Conservation (phyloP, 345 rosid species). For the Chamaenerion angustifolium region DNA sequence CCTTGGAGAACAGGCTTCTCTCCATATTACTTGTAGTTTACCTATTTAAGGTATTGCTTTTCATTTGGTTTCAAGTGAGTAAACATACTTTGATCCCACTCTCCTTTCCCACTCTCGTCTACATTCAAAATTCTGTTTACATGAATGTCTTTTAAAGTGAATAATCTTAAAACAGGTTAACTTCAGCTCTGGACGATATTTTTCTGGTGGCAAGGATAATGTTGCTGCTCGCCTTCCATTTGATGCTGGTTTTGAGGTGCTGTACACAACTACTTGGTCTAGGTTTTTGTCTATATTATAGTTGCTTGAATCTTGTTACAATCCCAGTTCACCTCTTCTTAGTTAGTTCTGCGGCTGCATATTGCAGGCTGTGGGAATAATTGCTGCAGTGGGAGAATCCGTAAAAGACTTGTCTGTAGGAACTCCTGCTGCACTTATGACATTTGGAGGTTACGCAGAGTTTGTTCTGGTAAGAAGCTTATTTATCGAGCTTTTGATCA, state of each 20-base stretch:
- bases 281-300: not conserved
- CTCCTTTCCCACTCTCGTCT: not conserved
- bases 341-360: not conserved
- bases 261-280: not conserved
- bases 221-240: slow-evolving; percentile 57
- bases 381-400: slow-evolving; percentile 79
- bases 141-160: not conserved
- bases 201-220: slow-evolving; percentile 28
- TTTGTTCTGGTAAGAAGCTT: slow-evolving; percentile 32
- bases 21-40: too few species aligned
- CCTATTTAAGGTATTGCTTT: too few species aligned
- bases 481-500: not conserved
- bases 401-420: slow-evolving; percentile 63
- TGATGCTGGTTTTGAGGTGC: slow-evolving; percentile 95
- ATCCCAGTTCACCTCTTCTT: not conserved
- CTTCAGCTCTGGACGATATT: slow-evolving; percentile 94
- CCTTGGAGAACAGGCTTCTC: too few species aligned
- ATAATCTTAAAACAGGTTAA: slow-evolving; percentile 43
- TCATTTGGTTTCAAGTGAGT: too few species aligned
- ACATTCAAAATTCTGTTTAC: not conserved
- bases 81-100: too few species aligned
- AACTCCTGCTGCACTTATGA: slow-evolving; percentile 87
- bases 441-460: slow-evolving; percentile 83
- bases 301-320: not conserved
- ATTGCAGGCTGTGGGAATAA: slow-evolving; percentile 75